Evolutionary conservation across 2,329 filamentous ascomycete genomes (phyloP).

Genomic region (Arthrobotrys conoides): DNA sequence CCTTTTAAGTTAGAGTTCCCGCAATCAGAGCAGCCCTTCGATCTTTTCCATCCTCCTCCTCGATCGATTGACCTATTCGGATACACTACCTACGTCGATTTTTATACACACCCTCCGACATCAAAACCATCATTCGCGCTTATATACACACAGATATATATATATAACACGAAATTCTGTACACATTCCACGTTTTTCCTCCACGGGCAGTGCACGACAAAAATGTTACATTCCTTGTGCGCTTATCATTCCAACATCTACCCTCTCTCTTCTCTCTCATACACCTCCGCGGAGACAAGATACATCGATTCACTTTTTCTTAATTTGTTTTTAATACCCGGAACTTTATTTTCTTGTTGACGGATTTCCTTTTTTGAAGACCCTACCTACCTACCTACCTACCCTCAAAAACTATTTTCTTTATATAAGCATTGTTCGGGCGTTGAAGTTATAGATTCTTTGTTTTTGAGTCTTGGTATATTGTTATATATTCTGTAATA

Average conservation of each 20-base stretch:
- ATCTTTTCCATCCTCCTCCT: neutral
- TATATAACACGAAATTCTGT: neutral
- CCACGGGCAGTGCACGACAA: neutral
- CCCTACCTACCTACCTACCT: conserved; percentile 9
- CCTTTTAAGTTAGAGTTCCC: conserved; percentile 50
- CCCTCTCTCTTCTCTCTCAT: neutral
- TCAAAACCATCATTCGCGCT: neutral
- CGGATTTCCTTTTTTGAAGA: conserved; percentile 5
- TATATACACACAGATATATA: no score
- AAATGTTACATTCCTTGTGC: conserved; percentile 22
- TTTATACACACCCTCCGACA: neutral
- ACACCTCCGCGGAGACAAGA: neutral
- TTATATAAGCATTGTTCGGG: conserved; percentile 40
- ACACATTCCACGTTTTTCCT: conserved; percentile 20
- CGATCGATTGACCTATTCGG: conserved; percentile 14
- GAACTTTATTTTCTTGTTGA: neutral
- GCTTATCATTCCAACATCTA: conserved; percentile 27
- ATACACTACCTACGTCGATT: neutral
- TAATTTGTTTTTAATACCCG: conserved; percentile 4
- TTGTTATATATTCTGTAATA: conserved; percentile 48
- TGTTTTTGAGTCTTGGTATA: conserved; percentile 26
- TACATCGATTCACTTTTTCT: neutral
- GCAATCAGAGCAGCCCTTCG: conserved; percentile 10
- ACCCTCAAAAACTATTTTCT: conserved; percentile 23
- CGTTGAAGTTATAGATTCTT: conserved; percentile 52